These are phyloP conservation scores for Pseudocercospora macadamiae DNA, from an alignment of 2,329 filamentous ascomycete species.

Conservation along the genomic window DNA sequence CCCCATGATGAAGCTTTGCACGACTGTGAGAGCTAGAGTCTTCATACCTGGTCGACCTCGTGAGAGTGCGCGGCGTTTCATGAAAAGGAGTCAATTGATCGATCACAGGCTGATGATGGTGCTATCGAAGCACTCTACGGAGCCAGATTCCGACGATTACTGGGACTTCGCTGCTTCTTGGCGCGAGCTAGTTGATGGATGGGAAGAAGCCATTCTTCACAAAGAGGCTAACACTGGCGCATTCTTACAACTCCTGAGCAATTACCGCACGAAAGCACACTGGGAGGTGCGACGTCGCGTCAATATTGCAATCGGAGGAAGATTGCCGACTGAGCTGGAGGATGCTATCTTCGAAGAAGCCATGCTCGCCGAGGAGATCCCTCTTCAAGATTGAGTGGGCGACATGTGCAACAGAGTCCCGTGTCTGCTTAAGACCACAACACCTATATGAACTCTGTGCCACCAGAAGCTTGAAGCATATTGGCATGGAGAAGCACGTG, in stretches of 20 bases:
- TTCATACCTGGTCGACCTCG: neutral
- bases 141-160: neutral
- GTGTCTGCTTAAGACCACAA: neutral
- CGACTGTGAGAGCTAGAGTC: neutral
- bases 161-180: constrained; percentile 9
- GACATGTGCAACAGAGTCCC: neutral
- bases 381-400: neutral
- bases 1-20: neutral
- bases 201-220: neutral
- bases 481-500: constrained; percentile 1
- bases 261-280: constrained; percentile 1
- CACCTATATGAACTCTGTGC: neutral
- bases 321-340: constrained; percentile 8
- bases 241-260: neutral
- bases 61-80: neutral
- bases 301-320: neutral
- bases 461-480: neutral
- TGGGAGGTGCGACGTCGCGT: neutral
- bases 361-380: constrained; percentile 11
- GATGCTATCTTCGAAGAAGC: constrained; percentile 9
- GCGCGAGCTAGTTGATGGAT: neutral
- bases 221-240: neutral
- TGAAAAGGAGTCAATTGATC: constrained; percentile 1
- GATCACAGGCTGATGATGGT: constrained; percentile 5
- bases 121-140: neutral